Evolutionary conservation across 768 basidiomycete species (phyloP).

Genomic region (Naganishia onofrii): DNA sequence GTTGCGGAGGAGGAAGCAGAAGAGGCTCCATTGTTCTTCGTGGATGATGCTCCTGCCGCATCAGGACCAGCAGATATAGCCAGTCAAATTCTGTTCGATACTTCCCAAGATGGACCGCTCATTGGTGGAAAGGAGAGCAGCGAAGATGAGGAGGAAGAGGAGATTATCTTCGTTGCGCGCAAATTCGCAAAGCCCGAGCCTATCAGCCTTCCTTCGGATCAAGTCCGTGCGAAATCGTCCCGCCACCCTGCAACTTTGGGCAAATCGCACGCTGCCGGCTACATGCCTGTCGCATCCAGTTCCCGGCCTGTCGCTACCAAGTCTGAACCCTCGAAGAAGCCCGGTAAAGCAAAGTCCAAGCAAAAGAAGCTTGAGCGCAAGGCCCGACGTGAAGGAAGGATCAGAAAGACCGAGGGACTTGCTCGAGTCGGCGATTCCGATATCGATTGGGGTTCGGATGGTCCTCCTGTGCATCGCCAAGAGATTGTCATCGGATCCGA

Average conservation of each 20-base stretch:
- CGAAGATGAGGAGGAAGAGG: constrained; percentile 40
- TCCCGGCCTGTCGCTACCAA: constrained; percentile 21
- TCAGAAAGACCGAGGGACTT: constrained; percentile 25
- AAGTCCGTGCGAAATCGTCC: background rate
- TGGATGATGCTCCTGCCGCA: constrained; percentile 34
- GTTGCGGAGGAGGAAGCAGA: background rate
- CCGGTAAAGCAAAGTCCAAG: constrained; percentile 24
- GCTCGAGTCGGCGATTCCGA: constrained; percentile 42
- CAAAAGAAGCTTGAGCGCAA: constrained; percentile 28
- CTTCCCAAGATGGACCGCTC: constrained; percentile 16
- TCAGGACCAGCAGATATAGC: background rate
- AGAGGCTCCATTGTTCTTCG: constrained; percentile 37
- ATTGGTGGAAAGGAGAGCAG: constrained; percentile 17
- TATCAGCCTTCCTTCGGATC: constrained; percentile 34
- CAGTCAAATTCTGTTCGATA: constrained; percentile 32
- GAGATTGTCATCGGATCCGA: constrained; percentile 5
- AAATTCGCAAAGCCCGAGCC: constrained; percentile 43
- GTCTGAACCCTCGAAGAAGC: constrained; percentile 14
- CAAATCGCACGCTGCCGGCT: background rate
- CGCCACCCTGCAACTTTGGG: background rate
- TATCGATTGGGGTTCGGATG: constrained; percentile 52
- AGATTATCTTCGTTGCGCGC: constrained; percentile 45
- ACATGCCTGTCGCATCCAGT: constrained; percentile 1
- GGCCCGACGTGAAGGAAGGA: constrained; percentile 22
- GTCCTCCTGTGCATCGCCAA: constrained; percentile 33